These are phyloP conservation scores for Penicillium paxilli DNA, from an alignment of 495 filamentous ascomycete species.

Conservation along the genomic window DNA sequence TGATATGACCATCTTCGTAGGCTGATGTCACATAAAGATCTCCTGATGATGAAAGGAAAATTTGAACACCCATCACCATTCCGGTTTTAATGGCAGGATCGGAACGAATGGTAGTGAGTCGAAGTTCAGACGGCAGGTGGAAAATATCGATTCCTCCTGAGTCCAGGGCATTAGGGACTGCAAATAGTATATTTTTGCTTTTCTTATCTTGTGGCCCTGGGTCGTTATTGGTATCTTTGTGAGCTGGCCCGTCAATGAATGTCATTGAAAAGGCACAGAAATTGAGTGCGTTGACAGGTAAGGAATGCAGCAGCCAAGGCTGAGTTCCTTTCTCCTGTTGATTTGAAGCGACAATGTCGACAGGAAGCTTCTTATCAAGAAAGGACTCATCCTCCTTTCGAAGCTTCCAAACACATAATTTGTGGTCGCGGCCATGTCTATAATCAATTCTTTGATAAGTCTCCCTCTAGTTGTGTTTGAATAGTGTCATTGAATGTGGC, in stretches of 20 bases:
- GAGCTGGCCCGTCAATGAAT: constrained; percentile 12
- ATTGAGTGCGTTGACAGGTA: constrained; percentile 90
- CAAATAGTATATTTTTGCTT: constrained; percentile 54
- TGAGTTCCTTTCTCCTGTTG: constrained; percentile 38
- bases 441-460: neutral
- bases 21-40: constrained; percentile 63
- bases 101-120: constrained; percentile 65
- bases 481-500: constrained; percentile 18
- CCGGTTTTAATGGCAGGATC: constrained; percentile 62
- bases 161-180: constrained; percentile 73
- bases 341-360: constrained; percentile 46
- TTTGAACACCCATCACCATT: constrained; percentile 85
- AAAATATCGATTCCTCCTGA: constrained; percentile 86
- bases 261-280: constrained; percentile 84
- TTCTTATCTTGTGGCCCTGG: neutral
- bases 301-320: constrained; percentile 82
- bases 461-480: neutral
- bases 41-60: constrained; percentile 45
- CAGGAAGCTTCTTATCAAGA: constrained; percentile 70
- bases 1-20: constrained; percentile 82
- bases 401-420: constrained; percentile 82
- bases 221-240: neutral
- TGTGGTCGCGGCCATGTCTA: constrained; percentile 90
- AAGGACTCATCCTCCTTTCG: constrained; percentile 50
- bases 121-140: constrained; percentile 71